phyloP scores from a whole-genome alignment of 441 rosid genomes.

The Aleurites moluccanus region DNA sequence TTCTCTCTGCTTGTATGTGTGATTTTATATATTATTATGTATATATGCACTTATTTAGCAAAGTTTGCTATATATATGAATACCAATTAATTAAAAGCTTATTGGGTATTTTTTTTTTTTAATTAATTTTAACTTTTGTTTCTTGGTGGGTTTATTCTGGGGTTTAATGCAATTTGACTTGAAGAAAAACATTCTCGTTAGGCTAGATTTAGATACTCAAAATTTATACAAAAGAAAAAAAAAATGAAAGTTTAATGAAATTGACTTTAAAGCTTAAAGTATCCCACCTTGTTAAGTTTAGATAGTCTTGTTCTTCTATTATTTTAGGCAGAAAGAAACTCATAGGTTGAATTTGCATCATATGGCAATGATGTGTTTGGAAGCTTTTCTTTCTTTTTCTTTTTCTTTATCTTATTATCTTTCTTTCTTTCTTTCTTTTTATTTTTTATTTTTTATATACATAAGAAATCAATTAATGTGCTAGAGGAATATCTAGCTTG shows the following conservation, averaged over 20 bases:
- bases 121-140: too few species aligned
- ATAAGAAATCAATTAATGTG: neutral
- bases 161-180: conserved; percentile 16
- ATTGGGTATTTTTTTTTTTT: neutral
- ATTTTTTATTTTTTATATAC: neutral
- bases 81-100: too few species aligned
- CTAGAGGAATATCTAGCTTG: conserved; percentile 11
- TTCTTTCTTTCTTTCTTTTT: conserved; percentile 1
- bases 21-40: neutral
- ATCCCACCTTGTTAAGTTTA: neutral
- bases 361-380: conserved; percentile 24
- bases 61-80: neutral
- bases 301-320: neutral
- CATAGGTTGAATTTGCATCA: conserved; percentile 18
- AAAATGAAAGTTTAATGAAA: conserved; percentile 21
- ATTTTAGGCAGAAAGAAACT: neutral
- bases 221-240: neutral
- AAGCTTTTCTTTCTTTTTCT: conserved; percentile 6
- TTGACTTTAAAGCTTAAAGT: conserved; percentile 13
- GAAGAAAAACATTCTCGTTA: neutral
- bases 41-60: neutral
- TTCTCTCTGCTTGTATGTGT: neutral
- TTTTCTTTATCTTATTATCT: neutral
- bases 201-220: conserved; percentile 9
- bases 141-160: neutral